Conservation (phyloP, 305 asterid genomes). For the Fraxinus floribunda region DNA sequence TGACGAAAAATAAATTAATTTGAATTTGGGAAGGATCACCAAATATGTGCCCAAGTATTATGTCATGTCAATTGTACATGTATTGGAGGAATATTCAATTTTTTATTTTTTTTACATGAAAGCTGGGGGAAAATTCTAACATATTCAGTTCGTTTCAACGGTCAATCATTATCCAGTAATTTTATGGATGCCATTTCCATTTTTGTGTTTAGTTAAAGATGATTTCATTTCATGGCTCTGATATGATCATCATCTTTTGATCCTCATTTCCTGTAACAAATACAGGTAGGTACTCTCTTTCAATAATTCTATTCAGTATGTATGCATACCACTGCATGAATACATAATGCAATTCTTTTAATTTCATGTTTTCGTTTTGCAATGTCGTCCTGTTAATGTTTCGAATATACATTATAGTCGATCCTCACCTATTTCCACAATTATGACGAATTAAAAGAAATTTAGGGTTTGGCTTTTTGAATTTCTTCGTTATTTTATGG, state of each 20-base stretch:
- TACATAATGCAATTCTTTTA: neutral
- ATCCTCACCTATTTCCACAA: neutral
- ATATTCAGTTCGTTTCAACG: slow-evolving; percentile 38
- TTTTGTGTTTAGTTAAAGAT: slow-evolving; percentile 5
- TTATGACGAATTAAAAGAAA: neutral
- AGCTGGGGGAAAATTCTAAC: slow-evolving; percentile 23
- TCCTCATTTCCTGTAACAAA: slow-evolving; percentile 12
- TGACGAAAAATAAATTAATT: too few relatives aligned
- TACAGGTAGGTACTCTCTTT: neutral
- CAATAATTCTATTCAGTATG: neutral
- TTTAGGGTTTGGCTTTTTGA: slow-evolving; percentile 4
- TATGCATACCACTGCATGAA: neutral
- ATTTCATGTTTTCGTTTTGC: neutral
- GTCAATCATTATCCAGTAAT: slow-evolving; percentile 29
- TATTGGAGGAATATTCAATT: neutral
- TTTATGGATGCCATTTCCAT: slow-evolving; percentile 3
- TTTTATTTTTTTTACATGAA: neutral
- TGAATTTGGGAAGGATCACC: neutral
- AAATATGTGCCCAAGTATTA: neutral
- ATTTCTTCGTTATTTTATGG: neutral
- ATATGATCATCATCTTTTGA: slow-evolving; percentile 4
- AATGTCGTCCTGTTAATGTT: neutral
- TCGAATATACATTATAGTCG: neutral
- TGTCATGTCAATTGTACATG: neutral
- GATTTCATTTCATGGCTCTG: slow-evolving; percentile 12